Evolutionary conservation across 805 yeast genomes (phyloP).

Genomic region (Yamadazyma takamatsuzukensis): DNA sequence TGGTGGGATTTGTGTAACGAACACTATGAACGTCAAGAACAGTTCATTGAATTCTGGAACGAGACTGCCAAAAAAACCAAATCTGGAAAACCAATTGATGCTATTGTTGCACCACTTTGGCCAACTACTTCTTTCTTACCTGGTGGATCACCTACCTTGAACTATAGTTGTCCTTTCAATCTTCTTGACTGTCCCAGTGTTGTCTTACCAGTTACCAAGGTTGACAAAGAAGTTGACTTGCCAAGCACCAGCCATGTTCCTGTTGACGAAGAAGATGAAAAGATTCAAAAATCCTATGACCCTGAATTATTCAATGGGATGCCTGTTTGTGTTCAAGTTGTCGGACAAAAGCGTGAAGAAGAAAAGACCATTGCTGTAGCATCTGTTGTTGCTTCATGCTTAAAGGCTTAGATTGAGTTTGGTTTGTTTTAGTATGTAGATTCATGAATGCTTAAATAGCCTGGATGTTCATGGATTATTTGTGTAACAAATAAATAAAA

Average conservation of each 20-base stretch:
- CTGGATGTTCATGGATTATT: too few relatives aligned
- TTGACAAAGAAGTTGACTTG: slow-evolving; percentile 1
- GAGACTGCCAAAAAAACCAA: slow-evolving; percentile 8
- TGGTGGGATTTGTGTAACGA: slow-evolving; percentile 5
- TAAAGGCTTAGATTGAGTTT: too few relatives aligned
- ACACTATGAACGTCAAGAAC: slow-evolving; percentile 17
- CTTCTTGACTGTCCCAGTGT: slow-evolving; percentile 3
- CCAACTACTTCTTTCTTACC: slow-evolving; percentile 4
- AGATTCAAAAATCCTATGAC: slow-evolving; percentile 1
- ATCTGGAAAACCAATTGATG: slow-evolving; percentile 48
- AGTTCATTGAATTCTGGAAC: slow-evolving; percentile 30
- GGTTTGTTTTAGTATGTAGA: too few relatives aligned
- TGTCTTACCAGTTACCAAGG: slow-evolving; percentile 4
- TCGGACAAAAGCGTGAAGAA: slow-evolving; percentile 4
- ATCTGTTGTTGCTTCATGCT: slow-evolving; percentile 1
- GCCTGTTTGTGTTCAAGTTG: slow-evolving; percentile 6
- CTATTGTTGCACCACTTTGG: slow-evolving; percentile 25
- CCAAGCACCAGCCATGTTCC: not conserved
- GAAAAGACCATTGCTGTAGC: slow-evolving; percentile 5
- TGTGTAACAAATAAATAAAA: too few relatives aligned
- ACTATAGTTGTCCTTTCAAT: slow-evolving; percentile 5
- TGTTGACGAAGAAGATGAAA: slow-evolving; percentile 1
- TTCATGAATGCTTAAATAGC: too few relatives aligned
- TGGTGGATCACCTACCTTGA: not conserved
- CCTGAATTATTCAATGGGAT: slow-evolving; percentile 1